A percentile compares a stretch with the other conserved stretches of the same genome.
phyloP scores from a whole-genome alignment of 768 basidiomycete genomes.

The Lentinula raphanica region DNA sequence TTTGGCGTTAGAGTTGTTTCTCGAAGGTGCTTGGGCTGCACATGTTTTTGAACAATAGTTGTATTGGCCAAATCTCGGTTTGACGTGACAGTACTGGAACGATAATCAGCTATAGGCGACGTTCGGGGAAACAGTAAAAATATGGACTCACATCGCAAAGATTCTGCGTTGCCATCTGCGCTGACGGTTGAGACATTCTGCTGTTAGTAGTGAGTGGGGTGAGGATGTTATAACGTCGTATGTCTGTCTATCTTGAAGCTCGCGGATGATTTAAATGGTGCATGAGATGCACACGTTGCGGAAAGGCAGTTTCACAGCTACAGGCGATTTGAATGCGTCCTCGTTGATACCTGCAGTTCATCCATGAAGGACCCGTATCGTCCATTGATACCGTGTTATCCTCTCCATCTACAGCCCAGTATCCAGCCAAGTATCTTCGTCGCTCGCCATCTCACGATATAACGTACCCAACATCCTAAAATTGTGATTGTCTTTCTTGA shows the following conservation, averaged over 20 bases:
- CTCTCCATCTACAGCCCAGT: neutral
- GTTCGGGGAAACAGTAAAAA: neutral
- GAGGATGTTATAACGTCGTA: neutral
- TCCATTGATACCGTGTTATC: no score
- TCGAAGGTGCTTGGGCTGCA: constrained; percentile 34
- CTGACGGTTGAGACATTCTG: neutral
- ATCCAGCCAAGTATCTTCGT: no score
- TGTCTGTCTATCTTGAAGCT: neutral
- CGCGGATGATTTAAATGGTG: neutral
- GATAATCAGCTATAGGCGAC: neutral
- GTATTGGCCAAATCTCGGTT: constrained; percentile 41
- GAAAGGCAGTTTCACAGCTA: neutral
- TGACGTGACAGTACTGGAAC: constrained; percentile 44
- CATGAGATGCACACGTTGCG: neutral
- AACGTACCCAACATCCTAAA: no score
- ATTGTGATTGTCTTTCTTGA: no score
- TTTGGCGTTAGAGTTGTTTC: neutral
- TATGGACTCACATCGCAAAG: constrained; percentile 4
- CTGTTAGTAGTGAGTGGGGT: neutral
- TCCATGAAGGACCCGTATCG: neutral
- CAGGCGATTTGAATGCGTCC: neutral
- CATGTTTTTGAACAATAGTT: constrained; percentile 53
- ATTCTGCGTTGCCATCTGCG: neutral
- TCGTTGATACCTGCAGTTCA: neutral
- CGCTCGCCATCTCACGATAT: no score